phyloP scores from a whole-genome alignment of 2,329 filamentous ascomycete species.

The Aspergillus felis region DNA sequence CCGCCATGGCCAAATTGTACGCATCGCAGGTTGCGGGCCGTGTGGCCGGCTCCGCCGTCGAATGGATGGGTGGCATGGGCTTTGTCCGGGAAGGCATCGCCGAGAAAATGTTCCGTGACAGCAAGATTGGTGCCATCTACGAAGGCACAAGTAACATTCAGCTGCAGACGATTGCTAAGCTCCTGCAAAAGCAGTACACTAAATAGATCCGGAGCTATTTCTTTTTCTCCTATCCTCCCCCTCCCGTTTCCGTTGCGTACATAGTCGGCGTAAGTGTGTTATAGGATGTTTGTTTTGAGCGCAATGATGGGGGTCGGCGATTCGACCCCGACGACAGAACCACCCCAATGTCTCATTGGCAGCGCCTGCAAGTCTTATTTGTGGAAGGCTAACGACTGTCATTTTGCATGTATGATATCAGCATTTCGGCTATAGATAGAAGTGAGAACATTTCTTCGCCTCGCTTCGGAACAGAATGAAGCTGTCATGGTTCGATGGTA shows the following conservation, averaged over 20 bases:
- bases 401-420: neutral
- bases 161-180: constrained; percentile 66
- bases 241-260: constrained; percentile 6
- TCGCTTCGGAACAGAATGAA: neutral
- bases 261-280: neutral
- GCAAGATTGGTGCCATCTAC: constrained; percentile 98
- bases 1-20: constrained; percentile 97
- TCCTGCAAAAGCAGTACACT: constrained; percentile 67
- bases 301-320: neutral
- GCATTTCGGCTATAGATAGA: neutral
- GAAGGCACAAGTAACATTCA: constrained; percentile 74
- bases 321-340: neutral
- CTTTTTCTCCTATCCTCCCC: constrained; percentile 1
- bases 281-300: neutral
- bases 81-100: constrained; percentile 94
- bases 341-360: neutral
- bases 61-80: constrained; percentile 99
- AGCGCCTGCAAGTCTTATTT: neutral
- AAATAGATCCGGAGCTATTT: constrained; percentile 33
- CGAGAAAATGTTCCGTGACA: constrained; percentile 96
- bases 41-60: constrained; percentile 80
- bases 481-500: neutral
- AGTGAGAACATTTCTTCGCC: neutral
- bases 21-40: constrained; percentile 87
- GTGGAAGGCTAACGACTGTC: neutral